Conservation (phyloP, 805 yeast genomes). For the Candida namnaoensis region DNA sequence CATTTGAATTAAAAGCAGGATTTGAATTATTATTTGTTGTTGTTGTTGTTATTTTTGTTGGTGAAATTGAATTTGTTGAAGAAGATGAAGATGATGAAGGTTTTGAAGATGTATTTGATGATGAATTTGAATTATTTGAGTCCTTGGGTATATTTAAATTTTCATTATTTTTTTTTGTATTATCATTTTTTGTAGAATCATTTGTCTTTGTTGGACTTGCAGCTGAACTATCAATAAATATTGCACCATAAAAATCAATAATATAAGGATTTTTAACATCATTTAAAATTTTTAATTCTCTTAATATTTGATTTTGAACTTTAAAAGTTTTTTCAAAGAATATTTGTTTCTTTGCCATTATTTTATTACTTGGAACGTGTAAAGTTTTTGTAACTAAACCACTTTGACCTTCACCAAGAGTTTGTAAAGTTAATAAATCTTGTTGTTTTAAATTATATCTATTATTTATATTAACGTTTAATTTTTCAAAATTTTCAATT, state of each 20-base stretch:
- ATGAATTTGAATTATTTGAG: not conserved
- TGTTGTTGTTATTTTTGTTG: not conserved
- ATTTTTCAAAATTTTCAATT: conserved; percentile 34
- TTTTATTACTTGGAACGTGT: conserved; percentile 80
- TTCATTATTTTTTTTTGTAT: not conserved
- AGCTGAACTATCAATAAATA: conserved; percentile 43
- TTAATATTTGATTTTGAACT: conserved; percentile 72
- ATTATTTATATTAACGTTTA: conserved; percentile 47
- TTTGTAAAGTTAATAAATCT: conserved; percentile 68
- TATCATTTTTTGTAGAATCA: conserved; percentile 1
- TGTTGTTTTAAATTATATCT: conserved; percentile 43
- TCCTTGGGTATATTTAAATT: conserved; percentile 2
- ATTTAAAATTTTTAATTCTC: conserved; percentile 86
- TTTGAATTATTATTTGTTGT: conserved; percentile 7
- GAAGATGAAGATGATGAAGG: not conserved
- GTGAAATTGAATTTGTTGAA: not conserved
- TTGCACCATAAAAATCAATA: conserved; percentile 88
- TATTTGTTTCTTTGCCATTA: conserved; percentile 86
- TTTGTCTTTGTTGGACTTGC: conserved; percentile 1
- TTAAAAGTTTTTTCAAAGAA: conserved; percentile 76
- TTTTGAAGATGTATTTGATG: not conserved
- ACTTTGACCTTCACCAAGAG: conserved; percentile 88
- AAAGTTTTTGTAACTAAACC: conserved; percentile 87
- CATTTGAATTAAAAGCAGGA: conserved; percentile 29
- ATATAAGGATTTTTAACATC: conserved; percentile 81